Base-by-base conservation (phyloP, 495 filamentous ascomycete genomes). In the Ramalina peruviana region DNA sequence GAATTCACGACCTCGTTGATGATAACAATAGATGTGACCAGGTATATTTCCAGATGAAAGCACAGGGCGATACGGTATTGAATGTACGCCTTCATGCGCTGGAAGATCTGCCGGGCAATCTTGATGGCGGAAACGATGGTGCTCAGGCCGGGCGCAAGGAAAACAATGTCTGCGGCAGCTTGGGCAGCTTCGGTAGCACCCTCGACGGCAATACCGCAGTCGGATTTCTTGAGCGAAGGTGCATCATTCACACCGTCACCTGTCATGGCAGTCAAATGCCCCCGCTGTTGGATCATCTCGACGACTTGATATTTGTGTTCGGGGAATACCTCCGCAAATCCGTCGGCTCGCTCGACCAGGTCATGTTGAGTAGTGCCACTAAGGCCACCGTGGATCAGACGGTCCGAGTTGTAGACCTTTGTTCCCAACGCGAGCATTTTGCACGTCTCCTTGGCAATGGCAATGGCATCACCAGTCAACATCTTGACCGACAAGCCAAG, bases 241-340 rank as follows among this genome's bases (percentile, higher is more conserved):
- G 89, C 89, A 68, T 96, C 89, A 68, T 96, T 96, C 64, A 96
- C 89, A 76, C 89, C 89, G 61, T 96, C 89, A 70, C 89, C 89
- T 68, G 89, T 96, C 89, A 96, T 96, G 58, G 89, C 89, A 67
- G 93, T 89, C 38, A 95, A 74, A 74, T 94, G 90, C 58, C 89
- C 89, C 74, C 89, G 85, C 69, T 94, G 85, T 69, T 96, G 89
- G 26, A 96, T 81, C 70, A 94, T 93, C 67, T 94, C 85, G 56
- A 96, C 89, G 60, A 96, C 89, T 57, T 94, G 88, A 69, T 90
- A 94, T 75, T 96, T 96, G 73, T 96, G 89, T 68, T 96, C 87
- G 50, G 89, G 89, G 75, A 94, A 96, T 39, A 95, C 89, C 67
- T 95, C 89, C 58, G 84, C 84, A 41, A 60, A 60, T 33, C 81